Evolutionary conservation across 2,329 filamentous ascomycete genomes (phyloP), one percentile per base, ranked within the genome.

Genomic region (Talaromyces sp.): DNA sequence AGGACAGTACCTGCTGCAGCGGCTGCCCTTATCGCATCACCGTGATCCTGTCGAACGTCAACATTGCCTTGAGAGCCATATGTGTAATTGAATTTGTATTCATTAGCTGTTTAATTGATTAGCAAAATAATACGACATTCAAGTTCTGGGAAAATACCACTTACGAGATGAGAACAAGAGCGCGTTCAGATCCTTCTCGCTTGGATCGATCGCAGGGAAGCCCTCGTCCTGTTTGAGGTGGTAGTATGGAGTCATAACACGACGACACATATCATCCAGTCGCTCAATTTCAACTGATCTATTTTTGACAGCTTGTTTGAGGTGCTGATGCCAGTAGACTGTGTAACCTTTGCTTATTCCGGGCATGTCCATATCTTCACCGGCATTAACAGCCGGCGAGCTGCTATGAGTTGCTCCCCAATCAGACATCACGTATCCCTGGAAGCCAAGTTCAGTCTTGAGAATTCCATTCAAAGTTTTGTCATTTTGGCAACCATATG

Each of bases 301-400:
- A 56, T 88, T 86, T 13, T 75, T 74, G 11, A 90, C 81, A 0
- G 86, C 82, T 4, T 78, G 69, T 1, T 77, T 73, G 0, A 89
- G 77, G 36, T 74, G 54, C 5, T 58, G 20, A 3, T 64, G 67
- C 66, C 65, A 66, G 52, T 55, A 63, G 40, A 60, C 55, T 16
- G 54, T 57, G 3, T 66, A 67, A 35, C 62, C 56, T n/a, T 65
- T 47, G 16, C 22, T 48, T 13, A 57, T 51, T 14, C 90, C 90
- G 1, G 89, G 89, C 90, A 94, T 94, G n/a, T 82, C 82, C 89
- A 93, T 91, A 70, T 95, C 90, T 19, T 94, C 77, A 33, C 90
- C 90, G 17, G 89, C 88, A 32, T 84, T 77, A 2, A 89, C 86
- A 32, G 81, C 82, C 20, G 83, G 77, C 5, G 82, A 85, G 57